Base-by-base conservation (phyloP, 1,284 basidiomycete genomes). In the Irpex sp. region DNA sequence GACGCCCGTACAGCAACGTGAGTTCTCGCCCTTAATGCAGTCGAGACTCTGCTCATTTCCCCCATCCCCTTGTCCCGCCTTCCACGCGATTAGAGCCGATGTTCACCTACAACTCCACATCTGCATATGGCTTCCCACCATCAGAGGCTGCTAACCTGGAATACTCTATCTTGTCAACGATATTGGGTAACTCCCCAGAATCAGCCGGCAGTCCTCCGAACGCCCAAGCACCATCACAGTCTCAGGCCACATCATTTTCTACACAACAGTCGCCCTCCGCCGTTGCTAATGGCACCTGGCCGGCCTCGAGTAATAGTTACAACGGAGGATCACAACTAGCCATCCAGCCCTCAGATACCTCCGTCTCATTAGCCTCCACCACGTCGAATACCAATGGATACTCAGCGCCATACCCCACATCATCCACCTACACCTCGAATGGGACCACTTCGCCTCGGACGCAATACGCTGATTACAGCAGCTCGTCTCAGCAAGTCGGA, bases 131-230 rank as follows among this genome's bases (percentile, higher is more conserved):
- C 72, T 71, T 84, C 47, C 94, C 94, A 74, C 92, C 89, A 57
- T 93, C 92, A 50, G 92, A 95, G 74, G 91, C 91, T 15, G 93
- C 93, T 13, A 95, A 94, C 73, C 81, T 95, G 64, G 95, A 97
- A 73, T 96, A 96, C 76, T 93, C 92, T 56, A 95, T 96, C 65
- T 83, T 97, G 5, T 93, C 92, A 39, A 89, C 90, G n/a, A 96
- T 97, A 75, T 82, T 97, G 55, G 92, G 91, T 39, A 92, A 89
- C 68, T 89, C 87, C 6, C 81, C 85, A 56, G 87, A 87, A 59
- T 82, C 83, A 6, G 53, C 76, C 75, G 57, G 80, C 76, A 61
- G 70, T 75, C 77, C 61, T 0, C 65, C 68, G 26, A 65, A 65
- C n/a, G 53, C 65, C 1, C 67, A 67, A 19, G 62, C 66, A 0